Evolutionary conservation across 225 moss, liverwort and hornwort genomes (phyloP), one percentile per base, ranked within the genome.

Genomic region (Anthoceros angustus): DNA sequence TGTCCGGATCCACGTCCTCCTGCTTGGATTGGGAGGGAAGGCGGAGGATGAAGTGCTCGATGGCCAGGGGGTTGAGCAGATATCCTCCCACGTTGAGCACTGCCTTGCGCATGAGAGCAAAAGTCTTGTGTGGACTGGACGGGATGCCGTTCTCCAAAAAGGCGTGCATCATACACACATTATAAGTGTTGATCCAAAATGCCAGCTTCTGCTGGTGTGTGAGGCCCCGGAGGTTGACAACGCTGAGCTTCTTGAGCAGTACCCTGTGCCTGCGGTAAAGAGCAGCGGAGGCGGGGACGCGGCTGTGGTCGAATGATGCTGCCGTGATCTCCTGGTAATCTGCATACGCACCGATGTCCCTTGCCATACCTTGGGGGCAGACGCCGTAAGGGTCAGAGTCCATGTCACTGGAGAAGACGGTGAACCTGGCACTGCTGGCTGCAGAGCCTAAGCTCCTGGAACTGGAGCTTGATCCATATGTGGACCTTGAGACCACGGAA

Each of bases 101-200:
- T 62, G 78, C 81, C 81, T 80, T 81, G 42, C 78, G 75, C 81
- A 81, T 78, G 25, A 81, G 78, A 62, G 78, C 81, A 25, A 81
- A 77, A 43, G 78, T 78, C 46, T 81, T 78, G 23, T 72, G 74
- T 11, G 81, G 75, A 61, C 71, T 78, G 71, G 72, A 78, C 5
- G 81, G 81, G 41, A 78, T 71, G 16, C 78, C 81, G 40, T 77
- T 75, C 63, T 81, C 81, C 72, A 81, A 62, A 71, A 78, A 81
- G 32, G 78, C 93, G 74, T 95, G 84, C 91, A 95, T 88, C 70
- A 95, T 82, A 73, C 91, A 91, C 20, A 88, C 88, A 42, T 95
- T 95, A 81, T 95, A 95, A 20, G 86, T 77, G 66, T 95, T 95
- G 62, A 95, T 91, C 95, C 95, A 95, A 40, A 95, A 95, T 43